Conservation (phyloP, 306 rosid genomes). For the Prunus salicina region DNA sequence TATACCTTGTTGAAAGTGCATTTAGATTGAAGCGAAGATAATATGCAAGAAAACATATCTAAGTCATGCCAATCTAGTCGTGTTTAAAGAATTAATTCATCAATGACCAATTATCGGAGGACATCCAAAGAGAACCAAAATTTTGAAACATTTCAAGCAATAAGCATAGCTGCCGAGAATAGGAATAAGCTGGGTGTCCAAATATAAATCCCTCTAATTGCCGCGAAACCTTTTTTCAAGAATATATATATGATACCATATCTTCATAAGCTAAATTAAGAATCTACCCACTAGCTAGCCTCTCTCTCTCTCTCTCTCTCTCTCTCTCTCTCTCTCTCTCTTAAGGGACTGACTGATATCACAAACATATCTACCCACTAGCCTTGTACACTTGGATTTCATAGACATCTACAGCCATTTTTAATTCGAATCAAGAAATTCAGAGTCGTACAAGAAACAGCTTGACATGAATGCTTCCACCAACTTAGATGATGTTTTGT, state of each 20-base stretch:
- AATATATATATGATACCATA: too few species aligned
- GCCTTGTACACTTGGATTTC: neutral
- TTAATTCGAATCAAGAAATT: neutral
- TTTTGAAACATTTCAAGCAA: neutral
- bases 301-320: neutral
- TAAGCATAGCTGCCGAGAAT: neutral
- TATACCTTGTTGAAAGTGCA: neutral
- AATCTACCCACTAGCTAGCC: too few species aligned
- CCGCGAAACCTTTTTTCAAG: neutral
- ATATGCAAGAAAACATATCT: constrained; percentile 6
- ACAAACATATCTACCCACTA: neutral
- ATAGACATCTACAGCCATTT: neutral
- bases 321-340: neutral
- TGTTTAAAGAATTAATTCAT: constrained; percentile 6
- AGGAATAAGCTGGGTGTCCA: constrained; percentile 20
- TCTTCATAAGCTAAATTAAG: too few species aligned
- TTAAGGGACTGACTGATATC: neutral
- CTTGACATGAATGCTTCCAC: neutral
- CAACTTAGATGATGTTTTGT: constrained; percentile 24
- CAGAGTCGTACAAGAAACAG: neutral
- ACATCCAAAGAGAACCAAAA: neutral
- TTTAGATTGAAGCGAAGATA: neutral
- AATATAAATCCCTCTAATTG: neutral
- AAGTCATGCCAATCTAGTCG: neutral
- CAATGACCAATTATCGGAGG: neutral